phyloP scores from a whole-genome alignment of 2,329 filamentous ascomycete genomes.

The Colletotrichum spinosum region DNA sequence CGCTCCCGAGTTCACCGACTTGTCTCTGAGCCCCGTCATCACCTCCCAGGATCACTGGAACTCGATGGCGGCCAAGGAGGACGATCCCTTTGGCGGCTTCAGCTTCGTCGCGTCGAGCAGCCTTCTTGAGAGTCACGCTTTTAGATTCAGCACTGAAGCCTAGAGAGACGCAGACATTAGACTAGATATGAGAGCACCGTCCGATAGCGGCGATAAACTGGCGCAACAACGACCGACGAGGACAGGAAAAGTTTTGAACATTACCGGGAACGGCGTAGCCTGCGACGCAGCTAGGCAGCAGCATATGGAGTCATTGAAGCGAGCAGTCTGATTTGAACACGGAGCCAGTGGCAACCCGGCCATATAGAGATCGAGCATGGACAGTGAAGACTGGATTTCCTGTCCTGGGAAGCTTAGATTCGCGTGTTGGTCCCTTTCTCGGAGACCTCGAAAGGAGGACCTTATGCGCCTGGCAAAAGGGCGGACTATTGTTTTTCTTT shows the following conservation, averaged over 20 bases:
- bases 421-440: too few species aligned
- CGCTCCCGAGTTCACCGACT: slow-evolving; percentile 87
- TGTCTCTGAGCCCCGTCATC: slow-evolving; percentile 81
- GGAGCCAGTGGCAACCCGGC: background rate
- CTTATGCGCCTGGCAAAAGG: background rate
- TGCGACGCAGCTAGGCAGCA: background rate
- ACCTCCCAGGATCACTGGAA: slow-evolving; percentile 57
- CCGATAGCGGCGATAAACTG: background rate
- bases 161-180: slow-evolving; percentile 4
- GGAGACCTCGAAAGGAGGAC: background rate
- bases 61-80: slow-evolving; percentile 46
- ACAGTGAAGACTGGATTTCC: background rate
- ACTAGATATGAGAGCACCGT: background rate
- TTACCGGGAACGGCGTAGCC: background rate
- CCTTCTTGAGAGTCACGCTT: slow-evolving; percentile 62
- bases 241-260: slow-evolving; percentile 18
- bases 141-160: slow-evolving; percentile 43
- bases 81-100: slow-evolving; percentile 71
- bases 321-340: background rate
- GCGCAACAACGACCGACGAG: background rate
- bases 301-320: slow-evolving; percentile 19
- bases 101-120: slow-evolving; percentile 72
- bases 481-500: slow-evolving; percentile 1
- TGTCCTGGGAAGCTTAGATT: background rate
- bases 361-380: background rate